Base-by-base conservation (phyloP, 2,329 filamentous ascomycete genomes). In the Scedosporium minutisporum region DNA sequence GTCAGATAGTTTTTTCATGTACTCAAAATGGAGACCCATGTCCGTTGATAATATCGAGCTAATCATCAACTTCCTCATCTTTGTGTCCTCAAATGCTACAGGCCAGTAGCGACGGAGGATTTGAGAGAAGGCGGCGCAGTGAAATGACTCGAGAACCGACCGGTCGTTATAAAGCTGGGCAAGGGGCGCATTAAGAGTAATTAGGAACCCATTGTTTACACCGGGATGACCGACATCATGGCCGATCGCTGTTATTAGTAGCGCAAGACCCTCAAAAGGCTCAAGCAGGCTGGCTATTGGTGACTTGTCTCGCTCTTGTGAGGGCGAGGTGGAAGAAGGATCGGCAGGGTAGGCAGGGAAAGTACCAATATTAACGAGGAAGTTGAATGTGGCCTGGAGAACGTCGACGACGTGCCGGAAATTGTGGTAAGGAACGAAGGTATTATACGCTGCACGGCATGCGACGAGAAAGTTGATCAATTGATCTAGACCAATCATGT, bases 391-490 rank as follows among this genome's bases (percentile, higher is more conserved):
- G 1, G 93, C 96, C 74, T 97, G 93, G 61, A 97, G 81, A 29
- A 99, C 95, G 74, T 99, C 95, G 65, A 97, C 88, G 23, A 96
- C 95, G 75, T 99, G 95, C 62, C 93, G 89, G 73, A 97, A 99
- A 75, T 99, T 99, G 79, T 99, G 95, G 71, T 97, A 99, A 23
- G 93, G 90, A 42, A 97, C 92, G 73, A 96, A 96, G 64, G 86
- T 89, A 74, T 97, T 97, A 77, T 99, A 99, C n/a, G 95, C 91
- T 58, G 89, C 87, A 65, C 93, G 88, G 70, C 92, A 95, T 61
- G 93, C 92, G 65, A 96, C 83, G 65, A 97, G 80, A 71, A 96
- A 97, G 62, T 85, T 87, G 66, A 89, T 88, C 29, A 99, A 80
- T 73, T 96, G 88, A 68, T 90, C 91, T 90, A 70, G 16, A 14